Percentiles rank a stretch among this genome's conserved stretches.
These are phyloP conservation scores for Blastobotrys capitulatus DNA, from an alignment of 1,139 yeast genomes.

Conservation along the genomic window DNA sequence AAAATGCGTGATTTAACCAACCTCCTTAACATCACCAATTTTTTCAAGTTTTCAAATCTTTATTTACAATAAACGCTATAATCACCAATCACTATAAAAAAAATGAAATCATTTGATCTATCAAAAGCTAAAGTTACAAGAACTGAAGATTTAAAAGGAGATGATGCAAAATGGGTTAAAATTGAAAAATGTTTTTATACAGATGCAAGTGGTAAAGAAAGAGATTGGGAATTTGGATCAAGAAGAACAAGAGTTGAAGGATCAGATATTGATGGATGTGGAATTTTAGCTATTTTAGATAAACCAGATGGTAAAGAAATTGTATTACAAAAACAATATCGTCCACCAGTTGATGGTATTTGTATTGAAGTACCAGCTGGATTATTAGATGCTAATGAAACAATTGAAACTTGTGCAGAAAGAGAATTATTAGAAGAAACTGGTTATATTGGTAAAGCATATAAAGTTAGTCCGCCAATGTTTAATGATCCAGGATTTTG, in stretches of 20 bases:
- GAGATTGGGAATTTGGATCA: slow-evolving; percentile 90
- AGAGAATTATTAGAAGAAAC: slow-evolving; percentile 90
- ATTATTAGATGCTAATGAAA: slow-evolving; percentile 76
- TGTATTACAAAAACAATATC: slow-evolving; percentile 77
- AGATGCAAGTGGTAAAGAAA: slow-evolving; percentile 32
- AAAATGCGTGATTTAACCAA: too few species aligned
- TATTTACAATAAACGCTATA: too few species aligned
- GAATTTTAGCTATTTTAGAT: slow-evolving; percentile 67
- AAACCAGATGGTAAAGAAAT: slow-evolving; percentile 49
- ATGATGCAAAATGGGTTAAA: slow-evolving; percentile 56
- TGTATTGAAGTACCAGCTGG: slow-evolving; percentile 97
- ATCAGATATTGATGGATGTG: slow-evolving; percentile 72
- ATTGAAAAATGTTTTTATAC: slow-evolving; percentile 55
- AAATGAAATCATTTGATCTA: slow-evolving; percentile 17
- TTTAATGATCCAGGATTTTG: slow-evolving; percentile 89
- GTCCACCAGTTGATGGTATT: slow-evolving; percentile 87
- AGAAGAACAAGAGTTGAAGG: slow-evolving; percentile 71
- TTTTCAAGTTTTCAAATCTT: too few species aligned
- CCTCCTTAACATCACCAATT: background rate
- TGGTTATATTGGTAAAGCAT: slow-evolving; percentile 69
- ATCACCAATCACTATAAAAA: background rate
- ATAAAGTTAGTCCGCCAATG: slow-evolving; percentile 49
- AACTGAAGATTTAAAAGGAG: slow-evolving; percentile 28
- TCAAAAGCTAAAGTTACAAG: slow-evolving; percentile 34
- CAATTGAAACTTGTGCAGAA: slow-evolving; percentile 71